phyloP scores from a whole-genome alignment of 2,329 filamentous ascomycete genomes.

The Diaporthe destruens region DNA sequence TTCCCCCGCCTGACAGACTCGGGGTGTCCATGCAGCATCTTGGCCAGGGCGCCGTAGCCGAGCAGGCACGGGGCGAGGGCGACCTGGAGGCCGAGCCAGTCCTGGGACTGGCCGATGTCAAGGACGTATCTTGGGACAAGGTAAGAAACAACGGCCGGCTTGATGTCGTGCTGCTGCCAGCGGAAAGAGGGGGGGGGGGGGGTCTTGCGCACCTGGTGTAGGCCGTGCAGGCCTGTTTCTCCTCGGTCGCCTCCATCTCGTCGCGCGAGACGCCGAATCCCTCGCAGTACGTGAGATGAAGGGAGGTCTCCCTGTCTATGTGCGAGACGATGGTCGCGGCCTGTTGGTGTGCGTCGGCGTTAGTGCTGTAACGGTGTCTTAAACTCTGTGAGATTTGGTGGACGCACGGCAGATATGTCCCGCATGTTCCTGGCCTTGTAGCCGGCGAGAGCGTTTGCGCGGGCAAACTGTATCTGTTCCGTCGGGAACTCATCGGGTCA shows the following conservation, averaged over 20 bases:
- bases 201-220: conserved; percentile 50
- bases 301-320: conserved; percentile 81
- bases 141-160: conserved; percentile 41
- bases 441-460: conserved; percentile 85
- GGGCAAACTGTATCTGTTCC: conserved; percentile 81
- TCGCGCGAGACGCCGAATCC: conserved; percentile 81
- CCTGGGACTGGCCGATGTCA: conserved; percentile 87
- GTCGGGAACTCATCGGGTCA: not conserved
- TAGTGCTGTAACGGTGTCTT: not conserved
- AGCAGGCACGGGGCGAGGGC: conserved; percentile 88
- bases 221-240: conserved; percentile 62
- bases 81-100: conserved; percentile 89
- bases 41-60: conserved; percentile 87
- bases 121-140: conserved; percentile 75
- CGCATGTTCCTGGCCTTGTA: conserved; percentile 84
- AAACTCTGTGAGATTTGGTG: too few species aligned
- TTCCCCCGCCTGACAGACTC: conserved; percentile 75
- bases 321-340: conserved; percentile 75
- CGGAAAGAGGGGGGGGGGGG: conserved; percentile 56
- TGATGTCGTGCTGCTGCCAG: conserved; percentile 75
- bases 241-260: conserved; percentile 79
- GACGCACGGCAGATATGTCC: conserved; percentile 76
- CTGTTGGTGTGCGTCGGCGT: conserved; percentile 37
- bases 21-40: conserved; percentile 73
- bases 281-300: conserved; percentile 87